A percentile compares a stretch with the other conserved stretches of the same genome.
Conservation (phyloP, 2,329 filamentous ascomycete genomes). For the Drechslerella coelobrocha region DNA sequence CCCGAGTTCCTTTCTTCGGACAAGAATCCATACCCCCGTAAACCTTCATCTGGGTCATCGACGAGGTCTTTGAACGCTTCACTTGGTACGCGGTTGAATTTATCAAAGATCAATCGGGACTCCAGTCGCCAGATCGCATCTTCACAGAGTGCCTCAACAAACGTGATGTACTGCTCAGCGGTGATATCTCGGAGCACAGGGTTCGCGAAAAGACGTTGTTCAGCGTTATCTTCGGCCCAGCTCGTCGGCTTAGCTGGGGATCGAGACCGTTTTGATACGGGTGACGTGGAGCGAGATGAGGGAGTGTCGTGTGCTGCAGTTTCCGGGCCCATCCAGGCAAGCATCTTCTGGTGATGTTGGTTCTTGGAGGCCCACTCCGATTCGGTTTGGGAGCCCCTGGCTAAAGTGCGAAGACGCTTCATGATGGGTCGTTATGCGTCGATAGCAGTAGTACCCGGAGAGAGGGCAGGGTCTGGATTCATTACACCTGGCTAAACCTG, state of each 20-base stretch:
- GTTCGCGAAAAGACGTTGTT: background rate
- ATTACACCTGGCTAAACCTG: too few relatives aligned
- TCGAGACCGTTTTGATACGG: background rate
- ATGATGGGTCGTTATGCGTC: too few relatives aligned
- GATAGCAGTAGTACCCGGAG: too few relatives aligned
- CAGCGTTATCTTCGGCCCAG: background rate
- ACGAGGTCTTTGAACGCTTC: slow-evolving; percentile 24
- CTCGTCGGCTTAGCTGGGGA: background rate
- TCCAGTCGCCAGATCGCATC: slow-evolving; percentile 42
- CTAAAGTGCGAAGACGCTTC: too few relatives aligned
- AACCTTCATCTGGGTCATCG: slow-evolving; percentile 27
- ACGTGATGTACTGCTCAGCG: slow-evolving; percentile 5
- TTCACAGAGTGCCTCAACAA: slow-evolving; percentile 24
- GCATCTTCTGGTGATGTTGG: background rate
- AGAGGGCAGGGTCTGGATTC: too few relatives aligned
- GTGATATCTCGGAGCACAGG: background rate
- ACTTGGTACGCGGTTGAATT: slow-evolving; percentile 9
- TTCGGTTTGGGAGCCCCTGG: too few relatives aligned
- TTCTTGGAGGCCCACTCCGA: too few relatives aligned
- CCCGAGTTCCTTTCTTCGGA: slow-evolving; percentile 26
- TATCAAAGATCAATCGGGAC: slow-evolving; percentile 21
- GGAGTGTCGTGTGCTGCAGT: too few relatives aligned
- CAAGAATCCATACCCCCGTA: slow-evolving; percentile 31
- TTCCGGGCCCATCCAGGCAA: background rate
- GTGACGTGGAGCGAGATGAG: too few relatives aligned